Evolutionary conservation across 2,329 filamentous ascomycete species (phyloP), one percentile per base, ranked within the genome.

Genomic region (Cordyceps tenuipes): DNA sequence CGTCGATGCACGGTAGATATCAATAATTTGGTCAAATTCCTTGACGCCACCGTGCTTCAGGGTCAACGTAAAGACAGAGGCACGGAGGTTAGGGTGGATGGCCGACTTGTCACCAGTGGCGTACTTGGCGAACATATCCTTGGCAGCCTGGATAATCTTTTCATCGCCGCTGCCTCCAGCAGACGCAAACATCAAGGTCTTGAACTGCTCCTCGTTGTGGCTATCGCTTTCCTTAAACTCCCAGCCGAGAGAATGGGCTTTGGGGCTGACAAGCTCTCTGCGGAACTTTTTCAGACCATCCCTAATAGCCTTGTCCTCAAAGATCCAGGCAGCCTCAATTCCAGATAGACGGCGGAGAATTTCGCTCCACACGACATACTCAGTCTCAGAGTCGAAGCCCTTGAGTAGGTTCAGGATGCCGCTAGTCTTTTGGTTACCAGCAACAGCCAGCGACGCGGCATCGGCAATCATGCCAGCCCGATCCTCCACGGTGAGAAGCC

Each of bases 311-410:
- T 87, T 74, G 61, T 95, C 88, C 72, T 97, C 91, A 49, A 74
- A 74, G 65, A 93, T 79, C 92, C 92, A 97, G 8, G 93, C 89
- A 57, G 83, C 83, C 66, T 92, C 88, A 41, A 97, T 82, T n/a
- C 86, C 81, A 26, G 83, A 84, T 62, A 97, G 82, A 51, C 91
- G 87, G 50, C 88, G 82, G 54, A 91, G 82, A 62, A 97, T 90
- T 73, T 97, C 92, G 66, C 90, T 91, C 93, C 93, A 97, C 3
- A 97, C 93, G 44, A 97, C 90, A 65, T 91, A 97, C 68, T 96
- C 90, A 0, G 85, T 79, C 76, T 97, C 93, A 1, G 85, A 81
- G 68, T 87, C 84, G 70, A 97, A 94, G 54, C 89, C 87, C 72
- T 95, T 89, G 59, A 97, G 80, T 15, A 97, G 81, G 58, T 88